These are phyloP conservation scores for Bidens hawaiensis DNA, from an alignment of 140 eudicot species.

Conservation along the genomic window DNA sequence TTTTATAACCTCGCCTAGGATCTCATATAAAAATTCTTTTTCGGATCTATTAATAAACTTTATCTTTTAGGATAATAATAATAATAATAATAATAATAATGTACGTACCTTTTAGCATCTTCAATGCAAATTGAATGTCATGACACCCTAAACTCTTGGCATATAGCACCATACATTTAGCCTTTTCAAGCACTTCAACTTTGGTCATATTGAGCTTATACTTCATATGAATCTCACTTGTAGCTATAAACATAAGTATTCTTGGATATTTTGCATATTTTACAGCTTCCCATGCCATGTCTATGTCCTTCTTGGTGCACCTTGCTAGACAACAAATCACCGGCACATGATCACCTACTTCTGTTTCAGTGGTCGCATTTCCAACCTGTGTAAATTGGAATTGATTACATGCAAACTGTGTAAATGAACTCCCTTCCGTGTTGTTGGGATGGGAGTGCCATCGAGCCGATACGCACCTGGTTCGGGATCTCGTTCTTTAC, in stretches of 20 bases:
- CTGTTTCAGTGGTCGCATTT: neutral
- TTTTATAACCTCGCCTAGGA: no score
- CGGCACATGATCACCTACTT: neutral
- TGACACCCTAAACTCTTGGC: neutral
- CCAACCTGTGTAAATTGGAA: no score
- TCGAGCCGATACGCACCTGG: no score
- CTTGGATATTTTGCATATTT: constrained; percentile 7
- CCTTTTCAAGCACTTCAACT: neutral
- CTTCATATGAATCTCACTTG: constrained; percentile 16
- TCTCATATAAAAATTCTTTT: no score
- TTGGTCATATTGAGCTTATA: constrained; percentile 5
- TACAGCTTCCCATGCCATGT: constrained; percentile 1
- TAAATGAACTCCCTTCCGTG: no score
- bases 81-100: no score
- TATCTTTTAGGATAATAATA: no score
- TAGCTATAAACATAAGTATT: neutral
- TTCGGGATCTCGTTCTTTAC: no score
- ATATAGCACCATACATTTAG: neutral
- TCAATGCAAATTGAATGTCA: constrained; percentile 5
- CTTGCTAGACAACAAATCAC: neutral
- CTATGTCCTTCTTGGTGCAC: neutral
- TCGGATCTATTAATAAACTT: no score
- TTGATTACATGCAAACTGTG: no score
- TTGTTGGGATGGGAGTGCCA: no score
- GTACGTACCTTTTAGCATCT: neutral